Evolutionary conservation across 176 grass and related monocot genomes (phyloP).

Genomic region (Bothriochloa decipiens): DNA sequence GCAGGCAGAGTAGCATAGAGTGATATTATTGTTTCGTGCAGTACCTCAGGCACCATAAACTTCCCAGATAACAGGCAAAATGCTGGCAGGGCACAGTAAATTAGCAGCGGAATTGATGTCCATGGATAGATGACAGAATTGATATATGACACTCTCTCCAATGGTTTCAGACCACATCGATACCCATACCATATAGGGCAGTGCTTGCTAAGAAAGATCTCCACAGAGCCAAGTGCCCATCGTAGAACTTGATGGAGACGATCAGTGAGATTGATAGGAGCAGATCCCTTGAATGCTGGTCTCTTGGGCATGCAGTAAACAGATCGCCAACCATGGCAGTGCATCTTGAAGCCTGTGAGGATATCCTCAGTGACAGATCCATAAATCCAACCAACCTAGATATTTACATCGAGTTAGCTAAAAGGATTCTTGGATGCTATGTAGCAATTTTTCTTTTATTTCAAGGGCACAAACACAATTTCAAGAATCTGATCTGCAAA

Average conservation of each 20-base stretch:
- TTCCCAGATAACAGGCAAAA: conserved; percentile 40
- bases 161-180: conserved; percentile 37
- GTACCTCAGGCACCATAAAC: conserved; percentile 45
- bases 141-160: conserved; percentile 42
- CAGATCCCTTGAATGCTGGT: conserved; percentile 40
- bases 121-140: conserved; percentile 41
- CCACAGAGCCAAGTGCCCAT: conserved; percentile 44
- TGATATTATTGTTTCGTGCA: background rate
- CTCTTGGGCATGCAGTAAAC: conserved; percentile 46
- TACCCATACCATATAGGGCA: conserved; percentile 45
- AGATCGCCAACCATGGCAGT: conserved; percentile 43
- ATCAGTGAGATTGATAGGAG: conserved; percentile 41
- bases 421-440: background rate
- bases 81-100: conserved; percentile 40
- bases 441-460: background rate
- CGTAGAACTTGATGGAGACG: conserved; percentile 42
- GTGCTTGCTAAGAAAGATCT: conserved; percentile 45
- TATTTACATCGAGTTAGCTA: conserved; percentile 23
- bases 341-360: conserved; percentile 46
- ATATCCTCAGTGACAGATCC: conserved; percentile 46
- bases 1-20: background rate
- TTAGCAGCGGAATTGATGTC: conserved; percentile 36
- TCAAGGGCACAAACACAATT: conserved; percentile 6
- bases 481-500: background rate
- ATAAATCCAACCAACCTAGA: conserved; percentile 45